Base-by-base conservation (phyloP, 345 rosid genomes). In the Ricinus communis region DNA sequence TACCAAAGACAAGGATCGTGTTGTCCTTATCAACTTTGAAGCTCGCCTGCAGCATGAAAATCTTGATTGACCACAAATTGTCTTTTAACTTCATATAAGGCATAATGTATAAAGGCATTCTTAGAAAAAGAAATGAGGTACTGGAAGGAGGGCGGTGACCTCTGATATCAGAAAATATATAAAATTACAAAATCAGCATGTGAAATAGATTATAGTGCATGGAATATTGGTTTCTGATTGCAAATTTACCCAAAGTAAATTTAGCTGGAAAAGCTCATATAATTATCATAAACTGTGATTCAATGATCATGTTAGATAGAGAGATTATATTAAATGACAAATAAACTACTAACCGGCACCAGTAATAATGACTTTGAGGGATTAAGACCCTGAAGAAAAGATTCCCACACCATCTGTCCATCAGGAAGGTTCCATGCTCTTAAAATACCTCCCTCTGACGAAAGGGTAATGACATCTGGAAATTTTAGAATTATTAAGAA, bases 351-450 rank as follows among this genome's bases (percentile, higher is more conserved):
- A 69, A 91, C 98, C 81, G 79, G 88, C 41, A 87, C 88, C 3
- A 83, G 77, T 74, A 94, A 70, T 64, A 84, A 74, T 57, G 97
- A 80, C 80, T 88, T 89, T 0, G 97, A 89, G 68, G 68, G 73
- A 71, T 81, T 81, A 14, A 86, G 81, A 10, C 87, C 88, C 54
- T 74, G 82, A 79, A 95, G 84, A 49, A 80, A 79, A 70, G 96
- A 82, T 78, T 92, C 96, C 99, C 99, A 92, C 65, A 87, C 97
- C 97, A 95, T 87, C 77, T 92, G 99, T 57, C 99, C 97, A 83
- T 95, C 98, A 61, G 98, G 97, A 76, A 95, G 99, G 82, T 92
- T 95, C 98, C 99, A 95, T 8, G 98, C 97, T 84, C 99, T 82
- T 70, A 95, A 52, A 69, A 67, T 79, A 81, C 90, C 90, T 71